Conservation (phyloP, 1,284 basidiomycete genomes). For the Rhodotorula sp. region DNA sequence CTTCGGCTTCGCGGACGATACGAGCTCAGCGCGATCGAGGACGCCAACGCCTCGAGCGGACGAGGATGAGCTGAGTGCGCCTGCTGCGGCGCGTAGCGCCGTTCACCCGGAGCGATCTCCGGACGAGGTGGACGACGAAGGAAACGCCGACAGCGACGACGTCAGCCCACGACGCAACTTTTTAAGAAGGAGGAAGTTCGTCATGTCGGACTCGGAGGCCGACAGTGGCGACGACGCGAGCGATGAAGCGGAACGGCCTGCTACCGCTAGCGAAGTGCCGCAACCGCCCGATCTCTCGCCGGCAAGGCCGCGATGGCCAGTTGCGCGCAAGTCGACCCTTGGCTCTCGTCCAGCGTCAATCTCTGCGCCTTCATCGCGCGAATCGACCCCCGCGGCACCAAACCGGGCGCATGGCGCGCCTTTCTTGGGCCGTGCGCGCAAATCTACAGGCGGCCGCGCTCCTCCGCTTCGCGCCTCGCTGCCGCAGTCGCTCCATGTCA, state of each 20-base stretch:
- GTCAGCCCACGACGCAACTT: neutral
- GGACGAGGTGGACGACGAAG: neutral
- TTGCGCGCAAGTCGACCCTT: neutral
- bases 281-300: neutral
- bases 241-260: neutral
- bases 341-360: neutral
- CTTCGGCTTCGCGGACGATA: too few species aligned
- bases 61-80: neutral
- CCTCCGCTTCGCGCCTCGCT: neutral
- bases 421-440: neutral
- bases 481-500: neutral
- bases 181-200: too few species aligned
- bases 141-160: neutral
- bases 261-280: neutral
- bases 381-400: neutral
- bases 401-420: neutral
- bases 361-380: neutral
- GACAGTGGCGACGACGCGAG: neutral
- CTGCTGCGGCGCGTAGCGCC: neutral
- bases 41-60: neutral
- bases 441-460: neutral
- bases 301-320: neutral
- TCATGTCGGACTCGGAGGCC: neutral
- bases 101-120: too few species aligned
- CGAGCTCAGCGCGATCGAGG: neutral